Evolutionary conservation across 148 eudicot genomes (phyloP).

Genomic region (Heliamphora exappendiculata): DNA sequence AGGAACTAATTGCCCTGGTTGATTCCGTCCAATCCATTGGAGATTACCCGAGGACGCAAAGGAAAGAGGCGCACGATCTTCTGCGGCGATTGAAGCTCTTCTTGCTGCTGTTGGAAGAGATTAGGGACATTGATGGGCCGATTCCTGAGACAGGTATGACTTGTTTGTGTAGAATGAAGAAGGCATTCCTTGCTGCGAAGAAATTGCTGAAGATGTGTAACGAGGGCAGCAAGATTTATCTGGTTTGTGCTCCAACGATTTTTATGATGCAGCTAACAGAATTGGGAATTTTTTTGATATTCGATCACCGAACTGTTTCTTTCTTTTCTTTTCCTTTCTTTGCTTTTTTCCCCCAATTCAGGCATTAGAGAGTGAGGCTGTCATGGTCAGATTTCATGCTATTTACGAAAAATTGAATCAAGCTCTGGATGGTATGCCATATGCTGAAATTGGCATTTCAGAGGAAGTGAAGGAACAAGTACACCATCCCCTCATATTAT

Average conservation of each 20-base stretch:
- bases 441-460: constrained; percentile 53
- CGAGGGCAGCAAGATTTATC: constrained; percentile 71
- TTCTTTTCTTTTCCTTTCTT: not conserved
- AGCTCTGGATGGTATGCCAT: constrained; percentile 62
- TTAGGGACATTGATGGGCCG: constrained; percentile 32
- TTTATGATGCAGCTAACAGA: not conserved
- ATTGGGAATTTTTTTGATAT: not conserved
- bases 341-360: too few species aligned
- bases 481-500: not conserved
- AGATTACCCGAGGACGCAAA: constrained; percentile 53
- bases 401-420: constrained; percentile 49
- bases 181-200: constrained; percentile 38
- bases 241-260: constrained; percentile 32
- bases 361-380: constrained; percentile 68
- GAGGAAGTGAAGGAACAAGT: constrained; percentile 81
- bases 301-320: not conserved
- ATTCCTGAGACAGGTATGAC: constrained; percentile 25
- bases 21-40: constrained; percentile 43
- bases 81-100: constrained; percentile 51
- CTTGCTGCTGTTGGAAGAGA: constrained; percentile 57
- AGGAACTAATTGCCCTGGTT: constrained; percentile 21
- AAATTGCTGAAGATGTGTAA: constrained; percentile 57
- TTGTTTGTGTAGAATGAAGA: constrained; percentile 35
- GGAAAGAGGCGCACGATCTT: constrained; percentile 46
- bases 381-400: constrained; percentile 42